Conservation (phyloP, 805 yeast genomes). For the Wickerhamiella qilinensis region DNA sequence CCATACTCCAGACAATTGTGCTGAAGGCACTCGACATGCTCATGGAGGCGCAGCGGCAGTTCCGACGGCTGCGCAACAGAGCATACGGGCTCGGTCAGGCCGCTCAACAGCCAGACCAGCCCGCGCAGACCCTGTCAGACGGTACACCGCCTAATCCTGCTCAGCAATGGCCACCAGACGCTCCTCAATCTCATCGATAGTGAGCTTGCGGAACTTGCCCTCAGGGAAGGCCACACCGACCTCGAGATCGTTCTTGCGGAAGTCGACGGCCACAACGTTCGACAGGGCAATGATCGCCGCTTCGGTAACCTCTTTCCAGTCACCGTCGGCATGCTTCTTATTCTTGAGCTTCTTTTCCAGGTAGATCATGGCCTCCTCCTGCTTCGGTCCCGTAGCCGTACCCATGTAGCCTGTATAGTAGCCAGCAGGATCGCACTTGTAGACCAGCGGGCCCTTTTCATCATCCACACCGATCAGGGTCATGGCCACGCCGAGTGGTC, state of each 20-base stretch:
- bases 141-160: conserved; percentile 47
- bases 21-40: background rate
- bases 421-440: conserved; percentile 96
- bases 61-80: too few species aligned
- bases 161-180: conserved; percentile 89
- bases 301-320: conserved; percentile 81
- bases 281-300: conserved; percentile 75
- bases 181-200: conserved; percentile 85
- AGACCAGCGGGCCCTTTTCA: conserved; percentile 75
- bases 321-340: conserved; percentile 53
- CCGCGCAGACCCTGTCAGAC: too few species aligned
- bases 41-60: too few species aligned
- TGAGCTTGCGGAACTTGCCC: conserved; percentile 49
- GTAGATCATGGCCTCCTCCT: conserved; percentile 82
- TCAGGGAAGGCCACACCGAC: conserved; percentile 69
- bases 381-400: conserved; percentile 91
- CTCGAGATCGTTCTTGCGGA: conserved; percentile 85
- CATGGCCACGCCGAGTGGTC: conserved; percentile 90
- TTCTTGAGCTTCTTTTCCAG: conserved; percentile 82
- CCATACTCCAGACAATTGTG: conserved; percentile 1
- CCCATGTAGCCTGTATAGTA: conserved; percentile 85
- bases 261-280: conserved; percentile 79
- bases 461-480: conserved; percentile 82
- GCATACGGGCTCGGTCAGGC: too few species aligned
- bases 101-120: too few species aligned